phyloP scores from a whole-genome alignment of 805 yeast genomes.

The Nakazawaea sp. region DNA sequence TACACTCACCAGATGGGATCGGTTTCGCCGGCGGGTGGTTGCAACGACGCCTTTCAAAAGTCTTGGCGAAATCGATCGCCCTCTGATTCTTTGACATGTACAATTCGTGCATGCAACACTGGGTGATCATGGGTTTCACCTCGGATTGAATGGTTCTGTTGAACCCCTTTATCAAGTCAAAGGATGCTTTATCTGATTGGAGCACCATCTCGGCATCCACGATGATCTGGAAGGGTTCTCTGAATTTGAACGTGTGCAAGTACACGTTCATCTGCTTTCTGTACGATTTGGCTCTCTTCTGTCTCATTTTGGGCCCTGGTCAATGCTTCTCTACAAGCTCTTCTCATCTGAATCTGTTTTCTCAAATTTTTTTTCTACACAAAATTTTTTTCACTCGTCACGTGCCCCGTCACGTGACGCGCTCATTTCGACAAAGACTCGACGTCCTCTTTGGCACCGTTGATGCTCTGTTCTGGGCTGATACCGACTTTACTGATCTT shows the following conservation, averaged over 20 bases:
- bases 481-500: constrained; percentile 44
- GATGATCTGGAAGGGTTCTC: constrained; percentile 88
- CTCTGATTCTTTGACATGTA: constrained; percentile 65
- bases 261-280: constrained; percentile 88
- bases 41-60: constrained; percentile 88
- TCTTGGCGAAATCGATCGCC: constrained; percentile 77
- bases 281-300: constrained; percentile 90
- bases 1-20: constrained; percentile 66
- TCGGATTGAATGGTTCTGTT: constrained; percentile 79
- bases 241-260: constrained; percentile 80
- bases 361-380: no score
- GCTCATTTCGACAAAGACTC: background rate
- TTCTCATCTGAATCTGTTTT: no score
- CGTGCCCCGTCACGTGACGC: no score
- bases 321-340: no score
- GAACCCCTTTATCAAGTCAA: constrained; percentile 76
- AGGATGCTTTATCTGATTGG: constrained; percentile 59
- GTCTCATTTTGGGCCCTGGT: constrained; percentile 93
- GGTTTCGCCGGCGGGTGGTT: constrained; percentile 67
- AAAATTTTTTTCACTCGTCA: no score
- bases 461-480: constrained; percentile 53
- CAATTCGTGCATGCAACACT: constrained; percentile 86
- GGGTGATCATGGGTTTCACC: constrained; percentile 87
- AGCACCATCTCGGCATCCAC: constrained; percentile 76
- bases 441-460: constrained; percentile 52